Base-by-base conservation (phyloP, 139 green algal genomes). In the Picochlorum sp. region DNA sequence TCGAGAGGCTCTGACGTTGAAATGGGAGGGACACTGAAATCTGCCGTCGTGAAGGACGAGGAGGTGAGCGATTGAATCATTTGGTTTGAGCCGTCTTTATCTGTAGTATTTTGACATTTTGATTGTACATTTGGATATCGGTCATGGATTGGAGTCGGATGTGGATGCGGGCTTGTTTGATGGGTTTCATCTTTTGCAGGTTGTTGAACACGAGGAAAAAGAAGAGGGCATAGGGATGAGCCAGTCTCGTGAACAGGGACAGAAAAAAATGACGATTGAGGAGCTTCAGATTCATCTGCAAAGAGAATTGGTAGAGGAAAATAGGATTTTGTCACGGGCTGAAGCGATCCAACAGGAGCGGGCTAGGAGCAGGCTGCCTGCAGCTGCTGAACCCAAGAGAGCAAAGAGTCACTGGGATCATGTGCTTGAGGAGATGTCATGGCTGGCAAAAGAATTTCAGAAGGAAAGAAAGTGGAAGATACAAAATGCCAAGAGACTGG, bases 341-440 rank as follows among this genome's bases (percentile, higher is more conserved):
- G 26, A 26, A 3, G 54, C 33, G 12, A 45, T 39, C 10, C 54
- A 50, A 13, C 25, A 59, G 24, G 25, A 26, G 1, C 5, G n/a
- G 28, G 12, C 32, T 4, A 9, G 6, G 12, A 13, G 53, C 30
- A 35, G 29, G 50, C n/a, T 56, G 7, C 8, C 25, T 39, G n/a
- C 50, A 33, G 28, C 26, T n/a, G 50, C 62, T 5, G 79, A 86
- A 55, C 79, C 72, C 5, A 83, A 86, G 69, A 74, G 73, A 4
- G 67, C 57, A 35, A 87, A 86, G 49, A 67, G 22, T 6, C 92
- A 98, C 66, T 96, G 93, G 89, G 89, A 99, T 61, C 69, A 85
- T 60, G 41, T 98, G 61, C 69, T 98, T 43, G 83, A 95, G 52
- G 92, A 99, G 70, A 96, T 95, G 82, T 61, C 81, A 54, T 98